These are phyloP conservation scores for Trametes polyzona DNA, from an alignment of 1,284 basidiomycete species.

Conservation along the genomic window DNA sequence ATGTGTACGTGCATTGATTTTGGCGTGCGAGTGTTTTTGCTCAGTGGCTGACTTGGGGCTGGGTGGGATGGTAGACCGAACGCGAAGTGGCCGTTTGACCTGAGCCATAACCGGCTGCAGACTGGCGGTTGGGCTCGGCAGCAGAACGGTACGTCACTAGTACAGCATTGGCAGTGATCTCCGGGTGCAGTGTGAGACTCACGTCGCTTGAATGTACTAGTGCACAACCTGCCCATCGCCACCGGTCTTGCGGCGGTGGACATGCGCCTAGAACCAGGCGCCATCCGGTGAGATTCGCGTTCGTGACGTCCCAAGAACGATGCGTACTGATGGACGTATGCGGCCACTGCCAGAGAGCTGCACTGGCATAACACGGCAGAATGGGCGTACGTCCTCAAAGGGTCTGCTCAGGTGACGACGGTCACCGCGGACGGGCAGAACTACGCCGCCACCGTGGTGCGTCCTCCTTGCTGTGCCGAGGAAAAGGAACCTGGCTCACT, in stretches of 20 bases:
- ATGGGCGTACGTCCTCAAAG: conserved; percentile 75
- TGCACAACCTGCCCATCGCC: neutral
- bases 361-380: conserved; percentile 77
- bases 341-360: conserved; percentile 52
- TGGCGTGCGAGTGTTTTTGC: neutral
- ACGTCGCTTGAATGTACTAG: neutral
- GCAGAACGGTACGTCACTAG: conserved; percentile 55
- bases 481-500: too few species aligned
- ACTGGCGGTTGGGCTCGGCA: conserved; percentile 77
- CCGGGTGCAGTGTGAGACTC: neutral
- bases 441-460: conserved; percentile 55
- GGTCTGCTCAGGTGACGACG: conserved; percentile 61
- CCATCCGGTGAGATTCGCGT: conserved; percentile 50
- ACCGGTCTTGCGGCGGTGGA: conserved; percentile 68
- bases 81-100: conserved; percentile 73
- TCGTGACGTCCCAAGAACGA: neutral
- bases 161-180: neutral
- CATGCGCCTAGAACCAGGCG: conserved; percentile 70
- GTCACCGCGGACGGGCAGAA: conserved; percentile 66
- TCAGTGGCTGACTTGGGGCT: neutral
- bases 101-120: conserved; percentile 72
- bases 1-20: conserved; percentile 49
- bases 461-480: neutral
- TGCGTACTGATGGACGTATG: neutral
- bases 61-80: conserved; percentile 53